phyloP scores from a whole-genome alignment of 1,139 yeast genomes.

The Blastobotrys illinoisensis region DNA sequence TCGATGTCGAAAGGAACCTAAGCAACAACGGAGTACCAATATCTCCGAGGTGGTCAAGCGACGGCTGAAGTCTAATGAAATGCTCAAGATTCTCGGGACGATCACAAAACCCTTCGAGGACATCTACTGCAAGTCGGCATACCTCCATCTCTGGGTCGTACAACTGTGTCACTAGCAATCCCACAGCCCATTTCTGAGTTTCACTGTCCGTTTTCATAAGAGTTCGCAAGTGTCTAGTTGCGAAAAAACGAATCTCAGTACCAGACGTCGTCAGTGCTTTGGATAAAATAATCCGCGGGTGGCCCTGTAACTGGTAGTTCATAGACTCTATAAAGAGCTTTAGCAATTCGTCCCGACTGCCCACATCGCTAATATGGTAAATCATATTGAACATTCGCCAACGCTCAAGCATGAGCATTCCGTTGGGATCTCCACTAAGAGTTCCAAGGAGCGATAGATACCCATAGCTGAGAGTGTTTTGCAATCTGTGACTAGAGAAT shows the following conservation, averaged over 20 bases:
- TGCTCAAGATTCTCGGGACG: slow-evolving; percentile 39
- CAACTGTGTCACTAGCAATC: slow-evolving; percentile 58
- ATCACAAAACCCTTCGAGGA: slow-evolving; percentile 45
- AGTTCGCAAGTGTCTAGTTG: slow-evolving; percentile 50
- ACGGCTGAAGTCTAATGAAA: slow-evolving; percentile 43
- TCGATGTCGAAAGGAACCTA: slow-evolving; percentile 48
- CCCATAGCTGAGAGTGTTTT: slow-evolving; percentile 64
- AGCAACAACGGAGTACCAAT: slow-evolving; percentile 46
- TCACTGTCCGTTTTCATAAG: slow-evolving; percentile 32
- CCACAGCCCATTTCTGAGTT: slow-evolving; percentile 39
- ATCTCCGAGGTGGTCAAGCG: slow-evolving; percentile 41
- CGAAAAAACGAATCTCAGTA: slow-evolving; percentile 46
- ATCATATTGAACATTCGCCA: slow-evolving; percentile 84
- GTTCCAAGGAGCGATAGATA: slow-evolving; percentile 76
- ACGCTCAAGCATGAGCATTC: slow-evolving; percentile 62
- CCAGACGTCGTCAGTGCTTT: slow-evolving; percentile 61
- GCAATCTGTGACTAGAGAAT: slow-evolving; percentile 55
- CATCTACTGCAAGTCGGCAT: slow-evolving; percentile 50
- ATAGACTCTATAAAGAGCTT: slow-evolving; percentile 53
- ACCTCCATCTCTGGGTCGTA: slow-evolving; percentile 62
- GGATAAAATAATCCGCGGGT: slow-evolving; percentile 57
- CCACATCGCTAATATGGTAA: slow-evolving; percentile 59
- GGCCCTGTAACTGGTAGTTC: slow-evolving; percentile 60
- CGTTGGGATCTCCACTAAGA: slow-evolving; percentile 53
- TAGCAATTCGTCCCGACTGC: slow-evolving; percentile 55